Evolutionary conservation across 1,139 yeast species (phyloP), one percentile per base, ranked within the genome.

Genomic region (Geotrichum australiense): DNA sequence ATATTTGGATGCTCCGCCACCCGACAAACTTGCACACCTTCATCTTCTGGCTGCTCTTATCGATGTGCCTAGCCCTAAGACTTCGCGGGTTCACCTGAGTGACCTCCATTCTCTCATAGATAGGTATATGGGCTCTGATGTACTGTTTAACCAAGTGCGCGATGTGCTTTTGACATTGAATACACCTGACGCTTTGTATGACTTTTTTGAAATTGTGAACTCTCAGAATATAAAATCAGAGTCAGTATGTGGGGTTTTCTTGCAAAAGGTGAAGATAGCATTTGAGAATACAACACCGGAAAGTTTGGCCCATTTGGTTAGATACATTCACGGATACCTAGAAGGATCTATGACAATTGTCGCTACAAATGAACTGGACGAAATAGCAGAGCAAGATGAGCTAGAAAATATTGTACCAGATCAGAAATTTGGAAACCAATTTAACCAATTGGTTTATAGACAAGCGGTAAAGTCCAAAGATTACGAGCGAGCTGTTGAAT

Each of bases 401-500:
- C 19, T 31, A 10, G 10, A n/a, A n/a, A n/a, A n/a, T n/a, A n/a
- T n/a, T n/a, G n/a, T n/a, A n/a, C 6, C 11, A 15, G 24, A 8
- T 20, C 11, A 14, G 35, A 20, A 7, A n/a, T 8, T n/a, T 20
- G 35, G 19, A 8, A 31, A 31, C 21, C 23, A 25, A 19, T 20
- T 31, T 23, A 31, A 31, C 24, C 21, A 31, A 7, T 20, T 31
- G 24, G 21, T 31, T 18, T 84, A 81, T 53, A 65, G 85, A 28
- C 80, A 81, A 48, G 71, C 74, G 37, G 68, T 86, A 52, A 69
- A 73, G 35, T 69, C 66, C 2, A 73, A 78, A 14, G 82, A 83
- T 50, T 85, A 83, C 53, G 85, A 81, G 53, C 79, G 76, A 1
- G 83, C 95, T 0, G 73, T 83, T 47, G 76, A 79, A 49, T 69